Percentiles rank a stretch among this genome's conserved stretches.
Evolutionary conservation across 306 rosid genomes (phyloP).

Genomic region (Cucurbita ficifolia): DNA sequence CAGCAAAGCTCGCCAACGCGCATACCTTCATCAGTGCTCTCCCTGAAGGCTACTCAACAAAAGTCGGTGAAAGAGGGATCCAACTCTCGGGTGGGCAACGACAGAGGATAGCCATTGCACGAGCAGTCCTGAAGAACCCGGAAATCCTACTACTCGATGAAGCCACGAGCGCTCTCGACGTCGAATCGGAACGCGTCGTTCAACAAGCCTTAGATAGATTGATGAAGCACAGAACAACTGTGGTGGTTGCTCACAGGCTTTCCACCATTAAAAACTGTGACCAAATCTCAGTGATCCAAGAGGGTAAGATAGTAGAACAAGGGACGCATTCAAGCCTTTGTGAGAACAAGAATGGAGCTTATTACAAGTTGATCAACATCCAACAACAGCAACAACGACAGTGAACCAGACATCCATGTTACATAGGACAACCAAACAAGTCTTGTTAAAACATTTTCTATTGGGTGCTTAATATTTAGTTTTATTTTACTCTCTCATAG

Average conservation of each 20-base stretch:
- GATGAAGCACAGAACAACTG: conserved; percentile 72
- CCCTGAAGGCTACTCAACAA: conserved; percentile 91
- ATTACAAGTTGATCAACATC: conserved; percentile 70
- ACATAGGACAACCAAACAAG: neutral
- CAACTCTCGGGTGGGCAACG: conserved; percentile 88
- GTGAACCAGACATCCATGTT: neutral
- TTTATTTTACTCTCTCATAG: neutral
- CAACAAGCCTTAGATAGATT: conserved; percentile 76
- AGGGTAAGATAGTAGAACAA: conserved; percentile 85
- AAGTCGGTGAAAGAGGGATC: conserved; percentile 86
- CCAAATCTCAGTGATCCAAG: conserved; percentile 76
- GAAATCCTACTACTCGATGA: conserved; percentile 71
- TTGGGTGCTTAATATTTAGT: conserved; percentile 3
- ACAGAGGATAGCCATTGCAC: conserved; percentile 86
- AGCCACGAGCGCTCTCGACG: conserved; percentile 88
- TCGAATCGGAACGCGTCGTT: conserved; percentile 72
- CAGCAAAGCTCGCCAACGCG: conserved; percentile 87
- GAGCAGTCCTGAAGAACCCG: conserved; percentile 78
- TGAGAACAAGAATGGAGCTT: conserved; percentile 67
- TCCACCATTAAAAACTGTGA: conserved; percentile 84
- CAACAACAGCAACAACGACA: conserved; percentile 49
- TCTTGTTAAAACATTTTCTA: neutral
- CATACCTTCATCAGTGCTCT: conserved; percentile 67
- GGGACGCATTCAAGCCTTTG: conserved; percentile 63
- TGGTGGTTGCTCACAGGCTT: conserved; percentile 86